A percentile compares a stretch with the other conserved stretches of the same genome.
Evolutionary conservation across 1,284 basidiomycete genomes (phyloP).

Genomic region (Ustilago lituana): DNA sequence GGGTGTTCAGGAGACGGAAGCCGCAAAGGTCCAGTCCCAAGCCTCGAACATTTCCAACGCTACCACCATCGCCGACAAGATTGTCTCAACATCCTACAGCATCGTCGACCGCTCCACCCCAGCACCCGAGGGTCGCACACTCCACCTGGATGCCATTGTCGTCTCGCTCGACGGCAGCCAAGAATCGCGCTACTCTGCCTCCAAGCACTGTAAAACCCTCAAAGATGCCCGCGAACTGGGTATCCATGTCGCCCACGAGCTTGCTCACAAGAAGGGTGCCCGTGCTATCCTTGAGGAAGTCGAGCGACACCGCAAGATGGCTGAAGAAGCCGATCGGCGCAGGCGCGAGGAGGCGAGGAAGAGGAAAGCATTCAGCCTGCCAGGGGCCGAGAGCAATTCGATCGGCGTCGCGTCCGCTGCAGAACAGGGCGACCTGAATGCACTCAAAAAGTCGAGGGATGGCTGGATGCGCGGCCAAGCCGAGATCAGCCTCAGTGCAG

Average conservation of each 20-base stretch:
- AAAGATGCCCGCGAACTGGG: conserved; percentile 59
- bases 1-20: conserved; percentile 28
- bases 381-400: conserved; percentile 29
- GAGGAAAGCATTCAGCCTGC: conserved; percentile 35
- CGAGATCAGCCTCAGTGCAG: conserved; percentile 32
- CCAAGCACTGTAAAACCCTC: conserved; percentile 38
- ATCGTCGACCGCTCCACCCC: conserved; percentile 48
- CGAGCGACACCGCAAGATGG: conserved; percentile 63
- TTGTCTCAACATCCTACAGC: conserved; percentile 38
- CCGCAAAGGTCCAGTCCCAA: conserved; percentile 12
- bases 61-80: conserved; percentile 44
- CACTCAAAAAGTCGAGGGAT: conserved; percentile 29
- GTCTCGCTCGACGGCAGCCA: conserved; percentile 64
- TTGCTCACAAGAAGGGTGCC: conserved; percentile 57
- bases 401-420: conserved; percentile 27
- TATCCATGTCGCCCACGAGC: conserved; percentile 53
- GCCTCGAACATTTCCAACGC: conserved; percentile 1
- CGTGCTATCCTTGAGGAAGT: conserved; percentile 63
- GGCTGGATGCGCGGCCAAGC: conserved; percentile 43
- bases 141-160: conserved; percentile 62
- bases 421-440: conserved; percentile 36
- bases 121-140: conserved; percentile 39
- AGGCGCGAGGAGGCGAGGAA: conserved; percentile 49
- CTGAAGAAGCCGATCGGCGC: conserved; percentile 59
- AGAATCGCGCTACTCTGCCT: conserved; percentile 44